A percentile compares a stretch with the other conserved stretches of the same genome.
Evolutionary conservation across 306 rosid genomes (phyloP).

Genomic region (Pyrus betulifolia): DNA sequence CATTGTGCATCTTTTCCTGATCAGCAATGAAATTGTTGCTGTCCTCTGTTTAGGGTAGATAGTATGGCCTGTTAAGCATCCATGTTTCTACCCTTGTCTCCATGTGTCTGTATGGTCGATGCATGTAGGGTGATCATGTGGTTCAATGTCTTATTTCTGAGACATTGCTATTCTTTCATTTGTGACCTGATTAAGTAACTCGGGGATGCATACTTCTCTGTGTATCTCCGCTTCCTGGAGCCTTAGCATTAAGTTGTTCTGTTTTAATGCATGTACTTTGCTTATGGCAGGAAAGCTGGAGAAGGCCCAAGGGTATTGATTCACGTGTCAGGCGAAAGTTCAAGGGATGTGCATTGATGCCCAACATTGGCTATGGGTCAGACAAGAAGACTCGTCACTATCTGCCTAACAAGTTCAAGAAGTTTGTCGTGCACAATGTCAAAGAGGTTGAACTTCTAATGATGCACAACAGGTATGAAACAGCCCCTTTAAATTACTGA

Average conservation of each 20-base stretch:
- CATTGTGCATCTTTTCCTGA: neutral
- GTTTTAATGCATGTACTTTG: neutral
- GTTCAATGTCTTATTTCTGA: no score
- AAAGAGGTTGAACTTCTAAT: slow-evolving; percentile 57
- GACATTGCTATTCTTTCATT: neutral
- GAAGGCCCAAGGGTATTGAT: slow-evolving; percentile 85
- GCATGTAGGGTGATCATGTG: neutral
- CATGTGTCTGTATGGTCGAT: neutral
- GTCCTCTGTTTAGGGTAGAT: neutral
- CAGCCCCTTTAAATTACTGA: neutral
- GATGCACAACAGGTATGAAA: slow-evolving; percentile 73
- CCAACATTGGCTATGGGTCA: slow-evolving; percentile 66
- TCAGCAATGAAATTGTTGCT: neutral
- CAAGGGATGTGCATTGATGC: slow-evolving; percentile 76
- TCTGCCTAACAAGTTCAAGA: slow-evolving; percentile 77
- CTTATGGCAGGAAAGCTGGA: slow-evolving; percentile 52
- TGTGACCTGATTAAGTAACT: neutral
- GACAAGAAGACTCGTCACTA: slow-evolving; percentile 77
- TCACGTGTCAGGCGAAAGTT: slow-evolving; percentile 83
- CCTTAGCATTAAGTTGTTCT: neutral
- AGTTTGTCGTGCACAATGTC: slow-evolving; percentile 59
- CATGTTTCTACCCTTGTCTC: neutral
- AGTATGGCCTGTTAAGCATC: neutral
- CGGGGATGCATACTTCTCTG: neutral
- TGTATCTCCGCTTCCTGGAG: neutral